A percentile compares a stretch with the other conserved stretches of the same genome.
Conservation (phyloP, 805 yeast species). For the Metschnikowia chrysomelidarum region DNA sequence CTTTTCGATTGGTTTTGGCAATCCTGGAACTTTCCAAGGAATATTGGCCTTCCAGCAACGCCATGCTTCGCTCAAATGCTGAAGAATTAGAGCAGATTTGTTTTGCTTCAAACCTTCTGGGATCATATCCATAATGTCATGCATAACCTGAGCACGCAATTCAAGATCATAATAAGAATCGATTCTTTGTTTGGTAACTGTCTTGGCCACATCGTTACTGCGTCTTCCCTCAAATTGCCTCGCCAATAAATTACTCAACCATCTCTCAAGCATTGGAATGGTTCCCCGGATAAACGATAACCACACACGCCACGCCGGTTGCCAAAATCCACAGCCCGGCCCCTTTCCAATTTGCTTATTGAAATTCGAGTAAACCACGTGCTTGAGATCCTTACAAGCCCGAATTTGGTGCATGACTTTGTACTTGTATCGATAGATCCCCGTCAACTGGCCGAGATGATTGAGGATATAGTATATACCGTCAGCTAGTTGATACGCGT, state of each 20-base stretch:
- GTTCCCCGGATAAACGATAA: slow-evolving; percentile 86
- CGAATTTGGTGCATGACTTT: slow-evolving; percentile 98
- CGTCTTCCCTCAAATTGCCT: slow-evolving; percentile 96
- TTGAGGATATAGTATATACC: slow-evolving; percentile 87
- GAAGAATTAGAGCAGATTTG: slow-evolving; percentile 82
- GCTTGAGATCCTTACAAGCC: slow-evolving; percentile 93
- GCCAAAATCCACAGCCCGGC: slow-evolving; percentile 99
- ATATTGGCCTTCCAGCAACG: slow-evolving; percentile 99
- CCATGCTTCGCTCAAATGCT: slow-evolving; percentile 98
- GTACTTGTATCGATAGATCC: slow-evolving; percentile 94
- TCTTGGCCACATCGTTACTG: slow-evolving; percentile 86
- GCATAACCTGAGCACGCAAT: slow-evolving; percentile 89
- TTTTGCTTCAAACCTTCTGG: slow-evolving; percentile 91
- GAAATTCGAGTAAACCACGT: slow-evolving; percentile 81
- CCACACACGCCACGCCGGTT: slow-evolving; percentile 99
- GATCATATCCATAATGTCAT: slow-evolving; percentile 94
- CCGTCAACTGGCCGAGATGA: slow-evolving; percentile 94
- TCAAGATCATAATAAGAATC: slow-evolving; percentile 95
- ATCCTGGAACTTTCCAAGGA: slow-evolving; percentile 96
- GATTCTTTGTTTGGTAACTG: slow-evolving; percentile 91
- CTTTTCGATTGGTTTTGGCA: slow-evolving; percentile 85
- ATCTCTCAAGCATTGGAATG: slow-evolving; percentile 86
- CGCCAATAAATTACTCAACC: slow-evolving; percentile 88
- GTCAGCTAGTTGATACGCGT: slow-evolving; percentile 92
- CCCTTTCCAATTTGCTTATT: slow-evolving; percentile 91